Evolutionary conservation across 1,284 basidiomycete genomes (phyloP).

Genomic region (Puccinia brachypodii): DNA sequence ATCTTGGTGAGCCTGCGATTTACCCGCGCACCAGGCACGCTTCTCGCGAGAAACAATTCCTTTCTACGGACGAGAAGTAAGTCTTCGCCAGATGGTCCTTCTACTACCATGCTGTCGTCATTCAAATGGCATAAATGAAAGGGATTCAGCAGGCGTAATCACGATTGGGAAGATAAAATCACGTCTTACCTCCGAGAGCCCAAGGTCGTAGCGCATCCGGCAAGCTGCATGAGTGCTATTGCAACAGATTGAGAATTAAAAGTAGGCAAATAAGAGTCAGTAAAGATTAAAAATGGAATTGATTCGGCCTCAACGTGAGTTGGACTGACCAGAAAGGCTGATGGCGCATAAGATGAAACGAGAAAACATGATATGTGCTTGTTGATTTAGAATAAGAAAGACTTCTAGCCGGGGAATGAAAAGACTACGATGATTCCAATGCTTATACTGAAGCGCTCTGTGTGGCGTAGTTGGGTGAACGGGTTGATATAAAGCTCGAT

Average conservation of each 20-base stretch:
- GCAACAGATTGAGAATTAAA: background rate
- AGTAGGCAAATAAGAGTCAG: background rate
- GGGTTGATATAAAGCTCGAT: background rate
- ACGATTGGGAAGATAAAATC: background rate
- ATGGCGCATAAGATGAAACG: background rate
- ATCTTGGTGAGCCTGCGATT: background rate
- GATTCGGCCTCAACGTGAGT: too few species aligned
- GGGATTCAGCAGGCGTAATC: background rate
- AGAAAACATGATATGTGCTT: background rate
- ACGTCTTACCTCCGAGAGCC: background rate
- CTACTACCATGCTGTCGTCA: background rate
- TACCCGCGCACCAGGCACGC: too few species aligned
- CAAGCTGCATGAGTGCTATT: background rate
- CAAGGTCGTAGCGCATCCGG: background rate
- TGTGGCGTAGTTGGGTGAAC: background rate
- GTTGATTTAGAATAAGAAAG: background rate
- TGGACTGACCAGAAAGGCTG: background rate
- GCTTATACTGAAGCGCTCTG: background rate
- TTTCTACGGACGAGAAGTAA: too few species aligned
- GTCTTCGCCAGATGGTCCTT: too few species aligned
- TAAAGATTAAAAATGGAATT: background rate
- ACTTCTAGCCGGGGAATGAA: background rate
- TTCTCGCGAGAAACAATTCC: too few species aligned
- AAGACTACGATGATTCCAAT: background rate
- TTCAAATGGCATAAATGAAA: background rate